Evolutionary conservation across 2,329 filamentous ascomycete species (phyloP), one percentile per base, ranked within the genome.

Genomic region (Alternaria atra): DNA sequence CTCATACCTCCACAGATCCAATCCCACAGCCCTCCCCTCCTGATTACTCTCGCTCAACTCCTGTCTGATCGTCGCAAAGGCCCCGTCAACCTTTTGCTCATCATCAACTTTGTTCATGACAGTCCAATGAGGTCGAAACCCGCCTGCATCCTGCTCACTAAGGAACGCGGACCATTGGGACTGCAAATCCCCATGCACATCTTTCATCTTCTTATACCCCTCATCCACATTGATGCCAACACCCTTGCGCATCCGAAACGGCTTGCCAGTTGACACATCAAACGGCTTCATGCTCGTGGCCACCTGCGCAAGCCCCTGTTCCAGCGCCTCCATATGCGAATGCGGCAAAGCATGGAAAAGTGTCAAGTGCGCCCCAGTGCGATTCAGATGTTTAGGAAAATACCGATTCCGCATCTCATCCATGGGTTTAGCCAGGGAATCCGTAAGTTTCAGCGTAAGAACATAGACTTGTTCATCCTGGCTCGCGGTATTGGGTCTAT

Each of bases 61-160:
- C 30, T 66, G 59, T 34, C 71, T 61, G 20, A 81, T 67, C 15
- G 79, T 75, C 8, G 73, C 70, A 53, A 80, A 77, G n/a, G 80
- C 77, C 17, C 70, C 66, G 23, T 71, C 59, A 0, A 82, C 78
- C 44, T 74, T 75, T 13, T 67, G 64, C 54, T 79, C 75, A n/a
- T 81, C 78, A 39, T 80, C 76, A 3, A 81, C 80, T 63, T 82
- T 83, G 58, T 83, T 83, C 81, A 82, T 82, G 15, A 82, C 74
- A 10, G 81, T 83, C 73, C 81, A 83, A 53, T 83, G 81, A 8
- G 79, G 74, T 6, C 71, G 72, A 66, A 77, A 79, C 0, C 74
- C 76, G 3, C 75, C 75, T n/a, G 69, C 70, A 64, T 83, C 81
- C 67, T 83, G 81, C 59, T 79, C 74, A 39, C 80, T 82, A 12